phyloP scores from a whole-genome alignment of 2,329 filamentous ascomycete genomes.

The Akanthomyces lecanii region DNA sequence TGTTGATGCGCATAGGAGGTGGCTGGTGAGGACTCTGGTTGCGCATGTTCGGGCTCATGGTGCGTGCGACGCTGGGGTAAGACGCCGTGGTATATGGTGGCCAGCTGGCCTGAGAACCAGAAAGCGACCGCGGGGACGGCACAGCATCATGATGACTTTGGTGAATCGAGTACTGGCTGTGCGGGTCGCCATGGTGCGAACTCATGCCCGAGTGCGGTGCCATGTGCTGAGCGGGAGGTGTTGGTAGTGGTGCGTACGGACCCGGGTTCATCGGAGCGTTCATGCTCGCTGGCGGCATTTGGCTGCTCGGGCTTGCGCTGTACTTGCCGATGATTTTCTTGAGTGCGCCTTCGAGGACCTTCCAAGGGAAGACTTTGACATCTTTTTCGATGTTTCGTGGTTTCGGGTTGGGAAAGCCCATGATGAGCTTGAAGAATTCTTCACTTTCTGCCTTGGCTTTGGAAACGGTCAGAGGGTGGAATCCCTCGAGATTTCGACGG shows the following conservation, averaged over 20 bases:
- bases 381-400: slow-evolving; percentile 98
- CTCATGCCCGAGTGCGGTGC: slow-evolving; percentile 27
- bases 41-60: slow-evolving; percentile 38
- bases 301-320: slow-evolving; percentile 46
- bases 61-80: slow-evolving; percentile 35
- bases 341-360: slow-evolving; percentile 76
- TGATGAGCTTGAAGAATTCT: slow-evolving; percentile 98
- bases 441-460: slow-evolving; percentile 91
- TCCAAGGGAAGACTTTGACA: slow-evolving; percentile 98
- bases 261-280: slow-evolving; percentile 36
- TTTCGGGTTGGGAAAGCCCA: slow-evolving; percentile 93
- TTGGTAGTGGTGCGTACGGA: slow-evolving; percentile 43
- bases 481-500: slow-evolving; percentile 89
- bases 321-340: slow-evolving; percentile 99
- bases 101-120: slow-evolving; percentile 47
- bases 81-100: slow-evolving; percentile 38
- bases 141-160: slow-evolving; percentile 46
- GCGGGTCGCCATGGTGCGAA: slow-evolving; percentile 29
- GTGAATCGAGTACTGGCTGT: slow-evolving; percentile 38
- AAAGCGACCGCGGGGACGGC: slow-evolving; percentile 49
- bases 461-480: slow-evolving; percentile 86
- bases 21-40: slow-evolving; percentile 34
- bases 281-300: slow-evolving; percentile 36
- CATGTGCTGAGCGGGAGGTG: slow-evolving; percentile 39
- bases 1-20: slow-evolving; percentile 34